Evolutionary conservation across 768 basidiomycete species (phyloP).

Genomic region (Leccinum aurantiacum): DNA sequence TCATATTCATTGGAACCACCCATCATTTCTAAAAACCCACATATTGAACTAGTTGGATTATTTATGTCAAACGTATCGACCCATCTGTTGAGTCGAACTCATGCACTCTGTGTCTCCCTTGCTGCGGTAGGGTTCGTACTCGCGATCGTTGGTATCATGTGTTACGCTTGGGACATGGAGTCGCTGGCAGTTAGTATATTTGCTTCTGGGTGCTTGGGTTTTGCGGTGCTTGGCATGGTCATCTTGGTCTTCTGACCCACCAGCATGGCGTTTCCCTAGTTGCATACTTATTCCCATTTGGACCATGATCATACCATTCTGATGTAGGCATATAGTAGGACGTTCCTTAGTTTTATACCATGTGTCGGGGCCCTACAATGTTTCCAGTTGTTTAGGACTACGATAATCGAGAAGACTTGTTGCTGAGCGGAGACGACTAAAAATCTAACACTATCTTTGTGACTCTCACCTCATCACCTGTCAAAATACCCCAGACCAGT

Average conservation of each 20-base stretch:
- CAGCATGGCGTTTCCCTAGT: neutral
- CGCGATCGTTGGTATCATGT: slow-evolving; percentile 49
- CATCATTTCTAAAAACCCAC: slow-evolving; percentile 47
- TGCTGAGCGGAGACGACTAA: neutral
- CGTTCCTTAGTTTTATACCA: neutral
- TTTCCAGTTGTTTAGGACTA: neutral
- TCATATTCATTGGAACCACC: slow-evolving; percentile 23
- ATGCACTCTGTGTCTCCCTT: slow-evolving; percentile 48
- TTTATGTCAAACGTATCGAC: slow-evolving; percentile 40
- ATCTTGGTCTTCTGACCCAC: slow-evolving; percentile 13
- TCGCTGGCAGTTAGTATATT: slow-evolving; percentile 46
- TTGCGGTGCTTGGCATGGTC: slow-evolving; percentile 31
- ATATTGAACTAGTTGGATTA: slow-evolving; percentile 51
- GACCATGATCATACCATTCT: neutral
- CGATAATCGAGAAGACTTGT: neutral
- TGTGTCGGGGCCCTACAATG: neutral
- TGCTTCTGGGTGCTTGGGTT: slow-evolving; percentile 38
- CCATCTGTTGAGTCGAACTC: slow-evolving; percentile 49
- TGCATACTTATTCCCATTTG: neutral
- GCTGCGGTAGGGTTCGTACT: slow-evolving; percentile 50
- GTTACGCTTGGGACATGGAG: slow-evolving; percentile 51
- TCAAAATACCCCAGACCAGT: slow-evolving; percentile 1
- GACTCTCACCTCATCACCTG: neutral
- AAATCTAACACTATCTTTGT: too few species aligned
- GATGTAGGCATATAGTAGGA: neutral